Base-by-base conservation (phyloP, 345 rosid genomes). In the Euphorbia pulcherrima region DNA sequence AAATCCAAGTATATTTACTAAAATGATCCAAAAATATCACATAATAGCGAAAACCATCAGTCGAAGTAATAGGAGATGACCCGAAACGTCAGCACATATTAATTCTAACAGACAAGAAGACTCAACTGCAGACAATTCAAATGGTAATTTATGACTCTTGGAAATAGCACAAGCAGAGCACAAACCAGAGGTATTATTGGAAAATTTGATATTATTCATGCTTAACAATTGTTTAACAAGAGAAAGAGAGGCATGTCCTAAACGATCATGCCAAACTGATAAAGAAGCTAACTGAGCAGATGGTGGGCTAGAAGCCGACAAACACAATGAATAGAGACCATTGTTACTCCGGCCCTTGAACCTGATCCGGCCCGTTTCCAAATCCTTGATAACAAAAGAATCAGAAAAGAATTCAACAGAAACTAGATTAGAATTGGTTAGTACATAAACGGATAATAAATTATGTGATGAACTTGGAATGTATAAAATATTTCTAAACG, bases 61-160 rank as follows among this genome's bases (percentile, higher is more conserved):
- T 1, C 0, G 44, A 60, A 14, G n/a, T 12, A 30, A 18, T 29
- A 0, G 46, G 63, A 4, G 41, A 41, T 10, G 24, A 44, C 59
- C 59, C 59, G 30, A 55, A 24, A 55, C 26, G 23, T 53, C 57
- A 6, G 57, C 23, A 53, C 57, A 58, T 13, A 58, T 58, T 27
- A 58, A 58, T 29, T 58, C 62, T 2, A 58, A 11, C 16, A 44
- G 44, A 6, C 20, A 21, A 16, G 63, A 0, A 14, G 13, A 17
- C 4, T 17, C 2, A 30, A 30, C 0, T 2, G 3, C 27, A 8
- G 46, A 60, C 18, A 8, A 18, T 16, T 30, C 6, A 60, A 60
- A 60, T 2, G 63, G 23, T 23, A 30, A 30, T 30, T 60, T 33
- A 9, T 60, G 63, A 29, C 41, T 16, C 33, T 60, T 60, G n/a